A percentile compares a stretch with the other conserved stretches of the same genome.
Conservation (phyloP, 2,329 filamentous ascomycete genomes). For the Penicillium sp. region DNA sequence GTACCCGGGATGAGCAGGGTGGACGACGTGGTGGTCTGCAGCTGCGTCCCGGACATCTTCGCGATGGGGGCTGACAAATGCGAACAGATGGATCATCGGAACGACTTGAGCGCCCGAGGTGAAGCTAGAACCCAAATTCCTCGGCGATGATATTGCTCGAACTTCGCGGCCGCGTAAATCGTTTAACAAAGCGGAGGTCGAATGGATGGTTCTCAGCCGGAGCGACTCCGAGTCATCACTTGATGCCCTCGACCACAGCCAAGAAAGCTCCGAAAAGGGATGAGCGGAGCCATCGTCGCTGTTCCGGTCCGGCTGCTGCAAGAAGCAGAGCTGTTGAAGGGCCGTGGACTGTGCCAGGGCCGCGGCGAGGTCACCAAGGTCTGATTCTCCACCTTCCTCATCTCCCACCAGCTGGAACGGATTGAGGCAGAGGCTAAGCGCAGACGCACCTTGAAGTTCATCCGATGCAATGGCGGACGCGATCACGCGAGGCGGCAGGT, state of each 20-base stretch:
- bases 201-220: slow-evolving; percentile 11
- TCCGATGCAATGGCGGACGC: slow-evolving; percentile 12
- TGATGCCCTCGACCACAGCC: slow-evolving; percentile 2
- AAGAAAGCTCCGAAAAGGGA: slow-evolving; percentile 8
- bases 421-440: slow-evolving; percentile 18
- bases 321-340: slow-evolving; percentile 15
- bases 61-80: slow-evolving; percentile 1
- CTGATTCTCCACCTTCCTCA: no score
- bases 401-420: slow-evolving; percentile 2
- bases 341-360: slow-evolving; percentile 7
- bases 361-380: slow-evolving; percentile 8
- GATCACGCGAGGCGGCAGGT: slow-evolving; percentile 14
- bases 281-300: slow-evolving; percentile 11
- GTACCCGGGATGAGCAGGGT: no score
- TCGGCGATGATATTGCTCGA: not conserved
- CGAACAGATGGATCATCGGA: slow-evolving; percentile 15
- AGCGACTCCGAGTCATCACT: slow-evolving; percentile 10
- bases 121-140: not conserved
- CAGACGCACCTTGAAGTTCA: slow-evolving; percentile 15
- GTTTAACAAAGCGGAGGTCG: slow-evolving; percentile 12
- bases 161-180: slow-evolving; percentile 8
- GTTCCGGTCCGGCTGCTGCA: slow-evolving; percentile 9
- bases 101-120: slow-evolving; percentile 1
- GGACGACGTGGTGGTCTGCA: slow-evolving; percentile 9
- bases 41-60: slow-evolving; percentile 10